A percentile compares a stretch with the other conserved stretches of the same genome.
Conservation (phyloP, 805 yeast genomes). For the Kazachstania kunashirensis region DNA sequence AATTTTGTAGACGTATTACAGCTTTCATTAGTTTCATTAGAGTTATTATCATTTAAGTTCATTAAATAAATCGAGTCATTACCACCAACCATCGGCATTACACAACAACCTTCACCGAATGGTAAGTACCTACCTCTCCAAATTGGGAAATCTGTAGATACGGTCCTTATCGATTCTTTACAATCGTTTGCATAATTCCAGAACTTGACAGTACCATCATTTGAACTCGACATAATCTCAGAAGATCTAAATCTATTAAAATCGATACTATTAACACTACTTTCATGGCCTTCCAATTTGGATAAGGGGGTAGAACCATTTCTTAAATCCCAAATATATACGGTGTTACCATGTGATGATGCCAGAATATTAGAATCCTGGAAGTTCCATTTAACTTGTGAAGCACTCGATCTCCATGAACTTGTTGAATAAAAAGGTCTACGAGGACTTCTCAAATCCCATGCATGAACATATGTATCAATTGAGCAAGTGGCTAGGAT, state of each 20-base stretch:
- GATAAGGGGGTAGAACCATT: constrained; percentile 69
- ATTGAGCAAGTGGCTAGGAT: constrained; percentile 85
- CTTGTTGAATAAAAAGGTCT: constrained; percentile 70
- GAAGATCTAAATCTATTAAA: constrained; percentile 54
- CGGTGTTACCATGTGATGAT: constrained; percentile 71
- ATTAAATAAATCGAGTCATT: constrained; percentile 37
- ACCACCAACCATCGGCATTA: constrained; percentile 89
- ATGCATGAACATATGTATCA: constrained; percentile 74
- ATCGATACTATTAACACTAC: constrained; percentile 84
- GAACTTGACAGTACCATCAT: constrained; percentile 71
- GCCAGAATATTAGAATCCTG: constrained; percentile 69
- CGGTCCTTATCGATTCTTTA: constrained; percentile 43
- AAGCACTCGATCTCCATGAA: constrained; percentile 93
- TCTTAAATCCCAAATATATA: constrained; percentile 82
- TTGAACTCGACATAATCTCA: constrained; percentile 70
- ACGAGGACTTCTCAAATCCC: constrained; percentile 83
- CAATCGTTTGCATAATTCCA: constrained; percentile 55
- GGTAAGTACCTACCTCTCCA: constrained; percentile 84
- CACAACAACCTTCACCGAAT: constrained; percentile 77
- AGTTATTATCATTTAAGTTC: constrained; percentile 15
- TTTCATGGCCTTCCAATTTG: constrained; percentile 63
- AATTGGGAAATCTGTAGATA: constrained; percentile 73
- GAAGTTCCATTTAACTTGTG: constrained; percentile 91
- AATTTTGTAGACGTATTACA: constrained; percentile 20
- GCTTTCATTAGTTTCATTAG: neutral